These are phyloP conservation scores for Hyaloscypha hepaticicola DNA, from an alignment of 495 filamentous ascomycete genomes.

Conservation along the genomic window DNA sequence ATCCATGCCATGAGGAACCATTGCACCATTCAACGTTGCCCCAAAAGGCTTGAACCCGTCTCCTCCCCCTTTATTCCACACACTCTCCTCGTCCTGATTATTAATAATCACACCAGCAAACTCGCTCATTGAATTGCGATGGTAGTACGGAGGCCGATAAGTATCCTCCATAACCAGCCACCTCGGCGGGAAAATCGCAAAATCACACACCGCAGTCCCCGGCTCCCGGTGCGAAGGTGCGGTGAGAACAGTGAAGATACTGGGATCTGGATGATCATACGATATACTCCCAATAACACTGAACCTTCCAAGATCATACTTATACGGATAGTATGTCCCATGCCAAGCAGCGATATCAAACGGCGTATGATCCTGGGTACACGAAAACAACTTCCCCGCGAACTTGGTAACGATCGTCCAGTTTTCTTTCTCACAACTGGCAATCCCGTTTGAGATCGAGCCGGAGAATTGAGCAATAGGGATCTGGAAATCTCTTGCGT, in stretches of 20 bases:
- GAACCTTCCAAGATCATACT: conserved; percentile 83
- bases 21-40: conserved; percentile 20
- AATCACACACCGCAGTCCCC: conserved; percentile 76
- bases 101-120: conserved; percentile 50
- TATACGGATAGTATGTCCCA: conserved; percentile 77
- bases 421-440: conserved; percentile 15
- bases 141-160: conserved; percentile 81
- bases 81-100: conserved; percentile 6
- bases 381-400: conserved; percentile 59
- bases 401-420: conserved; percentile 63
- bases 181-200: conserved; percentile 80
- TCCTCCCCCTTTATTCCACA: conserved; percentile 6
- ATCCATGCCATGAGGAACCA: conserved; percentile 25
- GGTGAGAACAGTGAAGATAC: conserved; percentile 79
- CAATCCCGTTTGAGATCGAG: background rate
- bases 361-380: conserved; percentile 67
- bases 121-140: conserved; percentile 69
- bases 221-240: conserved; percentile 55
- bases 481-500: conserved; percentile 67
- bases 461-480: conserved; percentile 64
- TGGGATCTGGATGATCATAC: conserved; percentile 80
- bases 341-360: conserved; percentile 89
- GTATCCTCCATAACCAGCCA: conserved; percentile 78
- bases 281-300: conserved; percentile 71
- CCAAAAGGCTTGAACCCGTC: conserved; percentile 33